Conservation (phyloP, 2,329 filamentous ascomycete genomes). For the Teratosphaeria destructans region DNA sequence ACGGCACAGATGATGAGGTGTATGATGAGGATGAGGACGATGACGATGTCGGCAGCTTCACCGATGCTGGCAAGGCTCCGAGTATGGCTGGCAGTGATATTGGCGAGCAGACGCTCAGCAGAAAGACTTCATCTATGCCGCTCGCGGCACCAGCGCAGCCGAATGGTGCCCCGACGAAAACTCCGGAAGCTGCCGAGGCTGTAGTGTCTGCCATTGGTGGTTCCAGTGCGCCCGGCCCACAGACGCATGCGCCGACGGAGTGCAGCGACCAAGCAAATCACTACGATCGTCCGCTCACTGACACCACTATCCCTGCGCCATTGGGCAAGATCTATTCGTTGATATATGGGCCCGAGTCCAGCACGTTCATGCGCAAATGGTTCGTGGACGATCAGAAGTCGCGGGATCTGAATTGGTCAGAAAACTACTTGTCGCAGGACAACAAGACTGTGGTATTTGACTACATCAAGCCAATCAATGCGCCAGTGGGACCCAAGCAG, state of each 20-base stretch:
- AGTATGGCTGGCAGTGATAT: conserved; percentile 46
- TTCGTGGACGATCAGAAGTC: conserved; percentile 81
- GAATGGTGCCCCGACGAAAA: conserved; percentile 25
- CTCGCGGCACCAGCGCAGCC: conserved; percentile 27
- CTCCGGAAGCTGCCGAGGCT: conserved; percentile 25
- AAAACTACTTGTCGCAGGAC: conserved; percentile 61
- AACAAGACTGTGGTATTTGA: conserved; percentile 65
- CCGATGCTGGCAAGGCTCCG: conserved; percentile 39
- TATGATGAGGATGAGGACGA: conserved; percentile 73
- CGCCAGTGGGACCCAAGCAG: conserved; percentile 77
- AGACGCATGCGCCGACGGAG: conserved; percentile 70
- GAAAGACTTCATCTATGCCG: conserved; percentile 59
- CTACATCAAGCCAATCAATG: conserved; percentile 85
- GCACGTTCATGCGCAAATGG: conserved; percentile 76
- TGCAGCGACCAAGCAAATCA: conserved; percentile 70
- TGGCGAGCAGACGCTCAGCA: conserved; percentile 40
- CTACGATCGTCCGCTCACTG: conserved; percentile 74
- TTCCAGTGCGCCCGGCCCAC: conserved; percentile 73
- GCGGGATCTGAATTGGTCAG: conserved; percentile 71
- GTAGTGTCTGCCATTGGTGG: conserved; percentile 31
- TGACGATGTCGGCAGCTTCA: conserved; percentile 48
- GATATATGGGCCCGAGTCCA: conserved; percentile 73
- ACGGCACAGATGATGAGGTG: conserved; percentile 64
- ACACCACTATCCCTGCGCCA: conserved; percentile 77
- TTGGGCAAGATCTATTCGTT: conserved; percentile 84